phyloP scores from a whole-genome alignment of 2,329 filamentous ascomycete genomes.

The Ceratocystis alfenasii region DNA sequence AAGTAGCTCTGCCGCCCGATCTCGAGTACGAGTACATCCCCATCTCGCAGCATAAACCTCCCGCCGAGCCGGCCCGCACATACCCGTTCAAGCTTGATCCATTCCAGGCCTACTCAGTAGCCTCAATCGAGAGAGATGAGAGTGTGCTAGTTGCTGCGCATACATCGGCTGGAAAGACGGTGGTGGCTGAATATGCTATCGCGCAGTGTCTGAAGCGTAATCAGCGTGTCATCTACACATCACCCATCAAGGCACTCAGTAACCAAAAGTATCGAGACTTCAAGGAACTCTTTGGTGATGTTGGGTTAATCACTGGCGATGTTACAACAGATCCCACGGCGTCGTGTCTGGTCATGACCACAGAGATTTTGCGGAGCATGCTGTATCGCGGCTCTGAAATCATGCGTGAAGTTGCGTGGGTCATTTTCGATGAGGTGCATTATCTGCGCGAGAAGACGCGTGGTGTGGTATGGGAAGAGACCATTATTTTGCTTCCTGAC shows the following conservation, averaged over 20 bases:
- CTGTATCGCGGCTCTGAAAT: constrained; percentile 96
- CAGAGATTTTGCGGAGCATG: constrained; percentile 98
- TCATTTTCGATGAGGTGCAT: constrained; percentile 96
- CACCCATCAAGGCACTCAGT: constrained; percentile 95
- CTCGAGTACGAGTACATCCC: constrained; percentile 90
- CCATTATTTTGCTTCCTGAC: constrained; percentile 92
- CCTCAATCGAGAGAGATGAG: constrained; percentile 90
- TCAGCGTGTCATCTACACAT: constrained; percentile 97
- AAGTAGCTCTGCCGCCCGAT: constrained; percentile 86
- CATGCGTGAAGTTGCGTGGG: constrained; percentile 98
- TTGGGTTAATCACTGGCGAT: constrained; percentile 96
- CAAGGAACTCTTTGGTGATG: constrained; percentile 86
- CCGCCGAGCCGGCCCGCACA: constrained; percentile 67
- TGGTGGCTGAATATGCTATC: constrained; percentile 95
- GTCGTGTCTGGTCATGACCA: constrained; percentile 97
- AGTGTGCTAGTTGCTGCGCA: constrained; percentile 95
- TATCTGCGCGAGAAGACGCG: constrained; percentile 91
- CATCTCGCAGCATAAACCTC: constrained; percentile 88
- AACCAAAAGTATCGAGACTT: constrained; percentile 99
- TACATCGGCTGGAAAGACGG: constrained; percentile 94
- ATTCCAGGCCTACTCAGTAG: constrained; percentile 89
- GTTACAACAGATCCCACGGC: constrained; percentile 98
- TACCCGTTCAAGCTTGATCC: constrained; percentile 92
- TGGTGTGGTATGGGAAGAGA: constrained; percentile 98
- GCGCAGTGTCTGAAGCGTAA: constrained; percentile 95